phyloP scores from a whole-genome alignment of 495 filamentous ascomycete genomes.

The Daldinia decipiens region DNA sequence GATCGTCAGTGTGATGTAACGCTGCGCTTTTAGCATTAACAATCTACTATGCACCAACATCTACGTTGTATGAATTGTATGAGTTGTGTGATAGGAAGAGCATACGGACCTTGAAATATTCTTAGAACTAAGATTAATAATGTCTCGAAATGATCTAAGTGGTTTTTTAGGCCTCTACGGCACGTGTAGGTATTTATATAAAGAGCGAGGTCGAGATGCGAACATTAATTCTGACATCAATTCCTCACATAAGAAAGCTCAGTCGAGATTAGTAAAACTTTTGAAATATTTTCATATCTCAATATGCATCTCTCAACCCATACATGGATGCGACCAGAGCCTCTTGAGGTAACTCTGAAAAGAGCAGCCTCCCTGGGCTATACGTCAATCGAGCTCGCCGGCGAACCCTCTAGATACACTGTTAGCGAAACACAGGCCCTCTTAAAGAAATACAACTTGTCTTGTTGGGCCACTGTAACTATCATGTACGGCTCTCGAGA shows the following conservation, averaged over 20 bases:
- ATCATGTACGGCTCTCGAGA: conserved; percentile 47
- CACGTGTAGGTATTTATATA: not conserved
- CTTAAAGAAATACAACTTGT: conserved; percentile 40
- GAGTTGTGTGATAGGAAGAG: not conserved
- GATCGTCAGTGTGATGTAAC: conserved; percentile 13
- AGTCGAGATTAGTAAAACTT: not conserved
- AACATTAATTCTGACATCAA: not conserved
- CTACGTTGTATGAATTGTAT: not conserved
- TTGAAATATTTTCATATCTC: conserved; percentile 1
- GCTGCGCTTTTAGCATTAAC: not conserved
- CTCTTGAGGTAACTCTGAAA: conserved; percentile 42
- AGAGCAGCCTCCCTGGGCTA: conserved; percentile 44
- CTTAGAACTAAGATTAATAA: not conserved
- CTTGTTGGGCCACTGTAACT: conserved; percentile 44
- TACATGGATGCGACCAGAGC: conserved; percentile 50
- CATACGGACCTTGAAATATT: not conserved
- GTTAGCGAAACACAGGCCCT: conserved; percentile 34
- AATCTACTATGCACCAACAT: not conserved
- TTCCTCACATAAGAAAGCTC: not conserved
- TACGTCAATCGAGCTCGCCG: conserved; percentile 48
- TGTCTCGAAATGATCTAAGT: not conserved
- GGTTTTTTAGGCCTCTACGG: not conserved
- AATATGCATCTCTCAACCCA: conserved; percentile 49
- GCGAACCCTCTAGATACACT: conserved; percentile 41
- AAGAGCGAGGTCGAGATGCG: not conserved